Percentiles rank a stretch among this genome's conserved stretches.
Evolutionary conservation across 129 eudicot genomes (phyloP).

Genomic region (Helianthus annuus): HanXRQr2.0-SUNRISE NC_035435.2:169511332-169511831

Average conservation of each 20-base stretch:
- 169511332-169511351: too few relatives aligned
- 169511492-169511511: not conserved
- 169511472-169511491: not conserved
- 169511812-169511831: slow-evolving; percentile 33
- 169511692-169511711: slow-evolving; percentile 63
- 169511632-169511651: slow-evolving; percentile 59
- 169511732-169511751: slow-evolving; percentile 74
- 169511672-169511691: slow-evolving; percentile 58
- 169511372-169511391: too few relatives aligned
- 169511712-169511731: slow-evolving; percentile 55
- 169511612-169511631: slow-evolving; percentile 61
- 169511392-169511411: too few relatives aligned
- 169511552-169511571: not conserved
- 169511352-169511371: too few relatives aligned
- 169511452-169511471: not conserved
- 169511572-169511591: not conserved
- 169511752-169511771: not conserved
- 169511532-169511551: not conserved
- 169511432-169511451: too few relatives aligned
- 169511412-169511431: too few relatives aligned
- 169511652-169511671: slow-evolving; percentile 61
- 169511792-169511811: not conserved
- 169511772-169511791: not conserved
- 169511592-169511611: not conserved
- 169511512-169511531: not conserved